Percentiles rank a stretch among this genome's conserved stretches.
Evolutionary conservation across 176 grass and related monocot species (phyloP).

Genomic region (Tillandsia fasciculata): DNA sequence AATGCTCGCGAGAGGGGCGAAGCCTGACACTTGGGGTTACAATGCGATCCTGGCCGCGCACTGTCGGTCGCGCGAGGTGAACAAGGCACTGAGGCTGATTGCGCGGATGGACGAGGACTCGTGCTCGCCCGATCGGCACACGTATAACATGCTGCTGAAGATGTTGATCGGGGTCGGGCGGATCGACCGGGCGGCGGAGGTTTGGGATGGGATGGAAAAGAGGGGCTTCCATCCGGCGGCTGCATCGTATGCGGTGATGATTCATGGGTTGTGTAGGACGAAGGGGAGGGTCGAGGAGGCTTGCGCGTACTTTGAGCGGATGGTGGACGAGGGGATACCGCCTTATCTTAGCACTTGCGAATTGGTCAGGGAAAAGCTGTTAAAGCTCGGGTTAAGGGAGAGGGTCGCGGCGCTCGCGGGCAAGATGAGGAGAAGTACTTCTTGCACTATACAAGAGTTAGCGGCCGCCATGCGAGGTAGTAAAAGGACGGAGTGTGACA

Average conservation of each 20-base stretch:
- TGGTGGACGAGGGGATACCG: constrained; percentile 84
- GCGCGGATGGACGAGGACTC: constrained; percentile 61
- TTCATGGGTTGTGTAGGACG: constrained; percentile 75
- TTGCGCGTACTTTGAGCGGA: constrained; percentile 71
- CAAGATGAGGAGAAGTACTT: constrained; percentile 74
- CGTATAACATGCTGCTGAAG: constrained; percentile 87
- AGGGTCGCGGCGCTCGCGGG: constrained; percentile 39
- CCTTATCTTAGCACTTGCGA: constrained; percentile 71
- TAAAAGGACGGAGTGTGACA: constrained; percentile 14
- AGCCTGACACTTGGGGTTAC: constrained; percentile 76
- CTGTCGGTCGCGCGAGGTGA: constrained; percentile 70
- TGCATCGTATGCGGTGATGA: constrained; percentile 69
- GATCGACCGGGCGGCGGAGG: constrained; percentile 48
- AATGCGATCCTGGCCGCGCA: constrained; percentile 56
- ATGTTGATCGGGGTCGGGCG: constrained; percentile 60
- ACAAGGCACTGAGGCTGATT: constrained; percentile 58
- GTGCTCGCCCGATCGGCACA: constrained; percentile 45
- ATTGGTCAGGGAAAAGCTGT: constrained; percentile 61
- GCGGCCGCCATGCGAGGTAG: constrained; percentile 36
- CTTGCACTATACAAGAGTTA: constrained; percentile 62
- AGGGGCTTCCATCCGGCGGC: constrained; percentile 54
- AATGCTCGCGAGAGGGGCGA: constrained; percentile 38
- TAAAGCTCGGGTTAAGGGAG: constrained; percentile 42
- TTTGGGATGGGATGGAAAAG: constrained; percentile 91
- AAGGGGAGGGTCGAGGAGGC: constrained; percentile 65